Percentiles rank a stretch among this genome's conserved stretches.
Conservation (phyloP, 108 stramenopile genomes). For the Stephanodiscus minutulus region DNA sequence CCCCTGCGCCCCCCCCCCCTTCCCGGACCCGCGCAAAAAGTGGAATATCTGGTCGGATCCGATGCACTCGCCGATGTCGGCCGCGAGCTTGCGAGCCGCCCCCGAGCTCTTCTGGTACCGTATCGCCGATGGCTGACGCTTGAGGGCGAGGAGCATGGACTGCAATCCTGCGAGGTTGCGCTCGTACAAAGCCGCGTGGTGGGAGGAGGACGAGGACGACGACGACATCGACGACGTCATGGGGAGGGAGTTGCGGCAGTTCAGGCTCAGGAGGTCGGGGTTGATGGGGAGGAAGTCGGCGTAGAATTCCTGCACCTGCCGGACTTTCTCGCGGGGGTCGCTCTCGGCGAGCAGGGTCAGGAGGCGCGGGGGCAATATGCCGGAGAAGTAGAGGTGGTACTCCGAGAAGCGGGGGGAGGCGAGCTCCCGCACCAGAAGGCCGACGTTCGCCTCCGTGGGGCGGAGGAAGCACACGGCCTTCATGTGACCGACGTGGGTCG, state of each 20-base stretch:
- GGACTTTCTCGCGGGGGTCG: constrained; percentile 86
- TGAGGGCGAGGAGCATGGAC: constrained; percentile 87
- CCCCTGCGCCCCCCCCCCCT: constrained; percentile 39
- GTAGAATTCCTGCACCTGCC: constrained; percentile 97
- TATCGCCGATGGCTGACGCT: constrained; percentile 86
- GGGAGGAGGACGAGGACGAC: constrained; percentile 67
- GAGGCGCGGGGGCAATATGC: constrained; percentile 74
- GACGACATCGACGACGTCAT: constrained; percentile 72
- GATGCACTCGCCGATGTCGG: constrained; percentile 80
- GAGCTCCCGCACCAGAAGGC: constrained; percentile 81
- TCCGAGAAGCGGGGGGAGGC: constrained; percentile 83
- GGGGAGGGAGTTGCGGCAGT: constrained; percentile 78
- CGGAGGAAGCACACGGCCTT: constrained; percentile 95
- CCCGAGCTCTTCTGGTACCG: constrained; percentile 87
- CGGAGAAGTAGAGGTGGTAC: constrained; percentile 97
- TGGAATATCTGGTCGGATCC: constrained; percentile 92
- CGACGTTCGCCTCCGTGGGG: constrained; percentile 86
- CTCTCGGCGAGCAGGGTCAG: constrained; percentile 88
- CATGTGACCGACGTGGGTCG: constrained; percentile 66
- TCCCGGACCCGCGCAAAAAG: constrained; percentile 67
- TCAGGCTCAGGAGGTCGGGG: constrained; percentile 90
- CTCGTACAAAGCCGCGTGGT: constrained; percentile 74
- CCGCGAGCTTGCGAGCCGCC: constrained; percentile 80
- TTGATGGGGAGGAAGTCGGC: constrained; percentile 97
- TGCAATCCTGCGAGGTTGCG: constrained; percentile 88